Evolutionary conservation across 768 basidiomycete species (phyloP).

Genomic region (Naganishia kalamii): DNA sequence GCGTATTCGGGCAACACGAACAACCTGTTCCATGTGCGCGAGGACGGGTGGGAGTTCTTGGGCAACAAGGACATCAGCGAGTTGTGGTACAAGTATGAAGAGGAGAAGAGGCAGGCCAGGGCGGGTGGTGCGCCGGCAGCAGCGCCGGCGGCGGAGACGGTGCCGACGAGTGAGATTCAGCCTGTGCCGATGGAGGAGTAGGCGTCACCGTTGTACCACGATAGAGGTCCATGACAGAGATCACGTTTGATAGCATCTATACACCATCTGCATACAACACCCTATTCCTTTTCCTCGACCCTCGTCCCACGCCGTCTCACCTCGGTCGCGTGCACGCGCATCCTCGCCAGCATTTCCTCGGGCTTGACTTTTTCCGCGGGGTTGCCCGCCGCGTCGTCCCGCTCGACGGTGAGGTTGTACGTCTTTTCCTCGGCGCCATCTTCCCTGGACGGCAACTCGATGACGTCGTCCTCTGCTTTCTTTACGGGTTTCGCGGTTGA

Average conservation of each 20-base stretch:
- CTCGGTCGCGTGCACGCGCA: neutral
- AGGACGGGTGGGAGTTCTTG: constrained; percentile 93
- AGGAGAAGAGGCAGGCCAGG: constrained; percentile 41
- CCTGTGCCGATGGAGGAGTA: constrained; percentile 17
- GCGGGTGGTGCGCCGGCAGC: neutral
- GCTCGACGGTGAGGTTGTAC: constrained; percentile 7
- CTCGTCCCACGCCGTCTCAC: neutral
- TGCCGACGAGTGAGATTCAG: constrained; percentile 6
- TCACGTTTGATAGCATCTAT: neutral
- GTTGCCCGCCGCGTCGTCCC: constrained; percentile 1
- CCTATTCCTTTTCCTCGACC: neutral
- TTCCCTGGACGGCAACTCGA: neutral
- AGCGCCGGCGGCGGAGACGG: neutral
- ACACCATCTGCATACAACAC: neutral
- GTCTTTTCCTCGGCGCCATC: neutral
- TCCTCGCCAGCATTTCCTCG: constrained; percentile 6
- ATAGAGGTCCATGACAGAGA: neutral
- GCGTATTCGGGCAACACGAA: constrained; percentile 61
- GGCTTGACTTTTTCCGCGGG: constrained; percentile 12
- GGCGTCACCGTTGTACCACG: constrained; percentile 4
- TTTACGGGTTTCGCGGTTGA: neutral
- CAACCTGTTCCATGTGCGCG: constrained; percentile 91
- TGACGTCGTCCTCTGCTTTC: too few species aligned
- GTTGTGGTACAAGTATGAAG: constrained; percentile 71
- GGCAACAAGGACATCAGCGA: constrained; percentile 87